These are phyloP conservation scores for Wickerhamiella occidentalis DNA, from an alignment of 805 yeast genomes.

Conservation along the genomic window DNA sequence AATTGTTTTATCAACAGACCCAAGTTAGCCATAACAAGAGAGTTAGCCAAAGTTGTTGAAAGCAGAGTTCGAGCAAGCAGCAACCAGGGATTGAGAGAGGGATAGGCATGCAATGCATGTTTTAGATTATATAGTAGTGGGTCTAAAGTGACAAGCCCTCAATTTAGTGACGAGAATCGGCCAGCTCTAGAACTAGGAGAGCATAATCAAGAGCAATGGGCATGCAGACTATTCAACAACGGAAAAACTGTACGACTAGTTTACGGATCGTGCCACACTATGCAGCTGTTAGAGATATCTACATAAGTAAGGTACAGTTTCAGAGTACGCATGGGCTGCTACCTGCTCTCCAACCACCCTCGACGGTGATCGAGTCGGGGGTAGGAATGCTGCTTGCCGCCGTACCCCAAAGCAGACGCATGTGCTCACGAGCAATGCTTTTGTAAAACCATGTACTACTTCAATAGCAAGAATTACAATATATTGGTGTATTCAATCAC, in stretches of 20 bases:
- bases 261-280: background rate
- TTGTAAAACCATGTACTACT: background rate
- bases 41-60: background rate
- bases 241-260: background rate
- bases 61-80: background rate
- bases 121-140: background rate
- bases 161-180: background rate
- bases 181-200: background rate
- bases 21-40: too few species aligned
- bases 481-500: too few species aligned
- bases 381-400: background rate
- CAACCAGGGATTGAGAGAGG: background rate
- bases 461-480: too few species aligned
- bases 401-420: background rate
- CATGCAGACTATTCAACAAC: background rate
- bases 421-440: background rate
- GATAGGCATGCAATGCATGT: background rate
- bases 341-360: background rate
- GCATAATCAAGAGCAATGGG: background rate
- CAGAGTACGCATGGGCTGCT: background rate
- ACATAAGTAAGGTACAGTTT: conserved; percentile 1
- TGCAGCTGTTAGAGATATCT: background rate
- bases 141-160: background rate
- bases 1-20: too few species aligned
- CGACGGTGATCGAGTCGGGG: background rate